Conservation (phyloP, 345 rosid species). For the Linum tenue region DNA sequence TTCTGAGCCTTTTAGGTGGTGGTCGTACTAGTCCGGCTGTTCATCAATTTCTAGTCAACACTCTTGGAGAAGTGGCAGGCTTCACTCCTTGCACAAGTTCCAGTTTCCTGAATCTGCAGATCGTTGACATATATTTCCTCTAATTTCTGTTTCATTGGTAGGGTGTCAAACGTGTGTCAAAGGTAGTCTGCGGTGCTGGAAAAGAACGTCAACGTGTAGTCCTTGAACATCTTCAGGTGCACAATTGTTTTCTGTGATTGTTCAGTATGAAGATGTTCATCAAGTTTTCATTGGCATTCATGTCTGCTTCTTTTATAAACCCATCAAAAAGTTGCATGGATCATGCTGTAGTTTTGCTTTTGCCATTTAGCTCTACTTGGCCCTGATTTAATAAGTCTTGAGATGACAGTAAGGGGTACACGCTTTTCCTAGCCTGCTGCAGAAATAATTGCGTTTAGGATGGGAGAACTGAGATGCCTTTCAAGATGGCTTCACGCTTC, state of each 20-base stretch:
- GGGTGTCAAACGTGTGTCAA: conserved; percentile 86
- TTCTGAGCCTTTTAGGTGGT: conserved; percentile 85
- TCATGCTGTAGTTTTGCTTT: conserved; percentile 1
- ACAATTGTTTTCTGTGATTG: conserved; percentile 10
- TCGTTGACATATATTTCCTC: not conserved
- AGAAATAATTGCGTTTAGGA: conserved; percentile 83
- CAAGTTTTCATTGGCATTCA: not conserved
- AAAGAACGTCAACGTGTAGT: conserved; percentile 82
- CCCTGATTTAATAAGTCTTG: conserved; percentile 17
- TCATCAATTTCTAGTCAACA: conserved; percentile 80
- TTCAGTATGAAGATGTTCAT: not conserved
- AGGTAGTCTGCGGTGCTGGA: conserved; percentile 75
- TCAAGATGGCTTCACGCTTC: conserved; percentile 86
- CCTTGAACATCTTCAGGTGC: conserved; percentile 86
- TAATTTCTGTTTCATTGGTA: conserved; percentile 21
- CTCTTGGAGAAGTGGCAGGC: conserved; percentile 78
- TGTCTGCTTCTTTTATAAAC: not conserved
- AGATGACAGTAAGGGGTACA: conserved; percentile 29
- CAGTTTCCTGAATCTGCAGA: conserved; percentile 10
- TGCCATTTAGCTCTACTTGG: conserved; percentile 11
- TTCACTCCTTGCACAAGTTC: conserved; percentile 10
- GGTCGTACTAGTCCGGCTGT: conserved; percentile 82
- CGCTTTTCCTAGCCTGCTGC: conserved; percentile 75
- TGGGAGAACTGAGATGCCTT: conserved; percentile 89
- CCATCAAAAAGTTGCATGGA: not conserved